These are phyloP conservation scores for Vitis rotundifolia DNA, from an alignment of 164 flowering plant species.

Conservation along the genomic window DNA sequence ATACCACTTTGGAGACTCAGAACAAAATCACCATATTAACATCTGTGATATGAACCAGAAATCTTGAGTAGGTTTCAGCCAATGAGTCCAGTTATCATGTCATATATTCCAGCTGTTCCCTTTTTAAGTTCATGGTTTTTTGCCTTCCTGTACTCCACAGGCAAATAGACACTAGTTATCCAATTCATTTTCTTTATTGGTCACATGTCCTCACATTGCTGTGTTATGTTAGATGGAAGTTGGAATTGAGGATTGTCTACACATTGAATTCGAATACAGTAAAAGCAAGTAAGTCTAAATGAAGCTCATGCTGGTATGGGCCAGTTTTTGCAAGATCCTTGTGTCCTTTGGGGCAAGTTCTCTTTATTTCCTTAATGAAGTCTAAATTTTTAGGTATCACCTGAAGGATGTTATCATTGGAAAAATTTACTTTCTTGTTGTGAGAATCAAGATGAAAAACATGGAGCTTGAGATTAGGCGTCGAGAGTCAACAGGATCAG, in stretches of 20 bases:
- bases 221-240: slow-evolving; percentile 80
- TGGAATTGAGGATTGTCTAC: slow-evolving; percentile 96
- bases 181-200: too few relatives aligned
- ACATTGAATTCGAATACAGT: slow-evolving; percentile 92
- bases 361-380: slow-evolving; percentile 12
- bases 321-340: too few relatives aligned
- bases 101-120: too few relatives aligned
- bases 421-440: slow-evolving; percentile 91
- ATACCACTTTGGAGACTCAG: too few relatives aligned
- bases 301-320: background rate
- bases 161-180: too few relatives aligned
- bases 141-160: too few relatives aligned
- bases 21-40: too few relatives aligned
- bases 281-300: slow-evolving; percentile 82
- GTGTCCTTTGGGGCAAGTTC: background rate
- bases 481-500: slow-evolving; percentile 96
- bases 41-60: too few relatives aligned
- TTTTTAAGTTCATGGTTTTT: too few relatives aligned
- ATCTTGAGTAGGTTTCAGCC: too few relatives aligned
- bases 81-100: too few relatives aligned
- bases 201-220: too few relatives aligned
- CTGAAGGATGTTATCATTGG: slow-evolving; percentile 93
- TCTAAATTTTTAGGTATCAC: slow-evolving; percentile 67
- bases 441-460: slow-evolving; percentile 88
- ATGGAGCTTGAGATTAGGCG: slow-evolving; percentile 98